phyloP scores from a whole-genome alignment of 768 basidiomycete genomes.

The Dendrothele bispora region DNA sequence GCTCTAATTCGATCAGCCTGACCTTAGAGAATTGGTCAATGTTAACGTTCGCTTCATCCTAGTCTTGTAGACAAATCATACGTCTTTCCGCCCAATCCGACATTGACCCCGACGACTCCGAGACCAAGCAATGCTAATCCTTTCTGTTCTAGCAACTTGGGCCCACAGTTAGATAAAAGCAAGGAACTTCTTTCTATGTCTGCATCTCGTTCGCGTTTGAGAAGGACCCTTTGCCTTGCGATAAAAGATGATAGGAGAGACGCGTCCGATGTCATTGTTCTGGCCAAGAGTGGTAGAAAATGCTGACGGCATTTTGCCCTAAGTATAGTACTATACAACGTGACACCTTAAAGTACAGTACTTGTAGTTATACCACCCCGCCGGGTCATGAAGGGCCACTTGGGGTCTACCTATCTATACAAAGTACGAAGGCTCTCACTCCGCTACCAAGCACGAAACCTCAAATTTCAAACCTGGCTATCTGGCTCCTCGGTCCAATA shows the following conservation, averaged over 20 bases:
- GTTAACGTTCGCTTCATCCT: constrained; percentile 15
- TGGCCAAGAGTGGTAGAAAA: background rate
- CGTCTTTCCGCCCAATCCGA: constrained; percentile 94
- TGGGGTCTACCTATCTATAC: too few species aligned
- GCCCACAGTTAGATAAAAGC: constrained; percentile 78
- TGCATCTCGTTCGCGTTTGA: constrained; percentile 74
- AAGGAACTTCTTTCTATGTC: constrained; percentile 82
- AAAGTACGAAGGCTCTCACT: too few species aligned
- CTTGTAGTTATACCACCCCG: too few species aligned
- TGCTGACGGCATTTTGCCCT: too few species aligned
- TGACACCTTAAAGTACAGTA: too few species aligned
- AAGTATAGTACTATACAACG: too few species aligned
- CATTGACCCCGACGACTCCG: constrained; percentile 65
- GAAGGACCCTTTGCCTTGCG: constrained; percentile 61
- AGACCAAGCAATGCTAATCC: constrained; percentile 80
- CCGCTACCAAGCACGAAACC: too few species aligned
- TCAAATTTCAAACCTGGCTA: too few species aligned
- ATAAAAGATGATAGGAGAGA: constrained; percentile 59
- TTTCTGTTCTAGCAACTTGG: constrained; percentile 83
- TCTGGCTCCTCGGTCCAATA: too few species aligned
- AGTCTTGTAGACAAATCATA: constrained; percentile 25
- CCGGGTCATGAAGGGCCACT: too few species aligned
- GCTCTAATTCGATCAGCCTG: constrained; percentile 85
- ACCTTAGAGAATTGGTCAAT: constrained; percentile 34
- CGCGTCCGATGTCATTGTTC: background rate